phyloP scores from a whole-genome alignment of 805 yeast species.

The Candida incommunis region DNA sequence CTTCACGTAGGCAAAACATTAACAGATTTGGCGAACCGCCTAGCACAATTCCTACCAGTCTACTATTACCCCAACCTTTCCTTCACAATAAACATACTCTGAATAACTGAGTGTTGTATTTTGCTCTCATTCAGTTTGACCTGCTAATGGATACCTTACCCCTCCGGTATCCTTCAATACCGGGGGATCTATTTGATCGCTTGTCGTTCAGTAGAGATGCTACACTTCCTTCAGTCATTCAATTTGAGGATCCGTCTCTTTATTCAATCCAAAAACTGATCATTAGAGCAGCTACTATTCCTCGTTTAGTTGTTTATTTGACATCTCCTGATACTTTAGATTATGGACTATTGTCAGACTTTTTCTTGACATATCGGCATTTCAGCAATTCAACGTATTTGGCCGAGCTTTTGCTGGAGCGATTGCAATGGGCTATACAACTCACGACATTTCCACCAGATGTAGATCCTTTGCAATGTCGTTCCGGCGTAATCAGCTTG shows the following conservation, averaged over 20 bases:
- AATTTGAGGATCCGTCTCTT: not conserved
- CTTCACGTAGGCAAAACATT: no score
- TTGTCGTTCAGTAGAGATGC: not conserved
- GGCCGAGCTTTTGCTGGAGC: conserved; percentile 42
- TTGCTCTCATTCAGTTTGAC: no score
- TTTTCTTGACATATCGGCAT: conserved; percentile 69
- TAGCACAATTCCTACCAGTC: no score
- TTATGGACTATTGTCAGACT: conserved; percentile 69
- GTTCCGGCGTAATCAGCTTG: conserved; percentile 9
- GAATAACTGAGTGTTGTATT: no score
- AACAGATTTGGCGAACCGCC: no score
- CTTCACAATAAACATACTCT: no score
- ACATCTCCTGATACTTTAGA: conserved; percentile 66
- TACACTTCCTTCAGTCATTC: not conserved
- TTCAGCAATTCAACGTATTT: conserved; percentile 48
- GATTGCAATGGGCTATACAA: conserved; percentile 62
- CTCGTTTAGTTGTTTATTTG: conserved; percentile 21
- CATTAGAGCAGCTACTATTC: conserved; percentile 12
- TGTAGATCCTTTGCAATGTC: conserved; percentile 21
- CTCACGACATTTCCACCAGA: conserved; percentile 11
- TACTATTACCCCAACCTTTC: no score
- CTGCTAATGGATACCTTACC: not conserved
- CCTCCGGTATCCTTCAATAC: not conserved
- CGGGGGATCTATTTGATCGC: not conserved
- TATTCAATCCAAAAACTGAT: not conserved